Evolutionary conservation across 768 basidiomycete species (phyloP), one percentile per base, ranked within the genome.

Genomic region (Lepiota brunneoincarnata): DNA sequence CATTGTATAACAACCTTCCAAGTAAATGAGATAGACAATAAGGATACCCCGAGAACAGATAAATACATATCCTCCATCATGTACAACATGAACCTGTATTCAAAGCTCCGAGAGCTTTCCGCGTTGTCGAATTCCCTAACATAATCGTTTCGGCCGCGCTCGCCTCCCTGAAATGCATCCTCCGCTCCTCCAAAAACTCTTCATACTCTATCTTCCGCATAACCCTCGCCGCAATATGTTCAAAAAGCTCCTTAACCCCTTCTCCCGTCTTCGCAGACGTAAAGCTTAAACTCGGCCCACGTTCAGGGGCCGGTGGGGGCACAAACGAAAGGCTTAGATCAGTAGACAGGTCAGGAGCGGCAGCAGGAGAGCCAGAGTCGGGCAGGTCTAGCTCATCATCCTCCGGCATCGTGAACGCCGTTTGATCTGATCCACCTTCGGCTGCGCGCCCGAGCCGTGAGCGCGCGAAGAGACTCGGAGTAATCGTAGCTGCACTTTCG

Each of bases 231-330:
- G 82, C 87, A 38, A 93, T 74, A 61, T 91, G 91, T 64, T 82
- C 86, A 61, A 92, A 93, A n/a, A 90, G 84, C 1, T 84, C 85
- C 1, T 63, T 46, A 0, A 91, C 87, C 6, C 87, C 84, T 34
- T 80, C 77, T 0, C 91, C 91, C 3, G 87, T 89, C 68, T 89
- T 89, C 2, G 91, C 89, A 1, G 85, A 88, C 5, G 87, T 81
- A 63, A 87, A 86, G 67, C 91, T 89, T 10, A 91, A 69, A 65
- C 75, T 80, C 0, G 88, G 84, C 2, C 85, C 80, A 1, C 67
- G 72, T 26, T 81, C 83, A 0, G 74, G 78, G 6, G 59, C 41
- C 4, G 67, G 62, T 12, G 63, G 64, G 23, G 62, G 61, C 28
- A 54, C 54, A 21, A 55, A 51, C 37, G 23, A 67, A 44, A 9